A percentile compares a stretch with the other conserved stretches of the same genome.
Evolutionary conservation across 306 rosid species (phyloP).

Genomic region (Lagenaria siceraria): DNA sequence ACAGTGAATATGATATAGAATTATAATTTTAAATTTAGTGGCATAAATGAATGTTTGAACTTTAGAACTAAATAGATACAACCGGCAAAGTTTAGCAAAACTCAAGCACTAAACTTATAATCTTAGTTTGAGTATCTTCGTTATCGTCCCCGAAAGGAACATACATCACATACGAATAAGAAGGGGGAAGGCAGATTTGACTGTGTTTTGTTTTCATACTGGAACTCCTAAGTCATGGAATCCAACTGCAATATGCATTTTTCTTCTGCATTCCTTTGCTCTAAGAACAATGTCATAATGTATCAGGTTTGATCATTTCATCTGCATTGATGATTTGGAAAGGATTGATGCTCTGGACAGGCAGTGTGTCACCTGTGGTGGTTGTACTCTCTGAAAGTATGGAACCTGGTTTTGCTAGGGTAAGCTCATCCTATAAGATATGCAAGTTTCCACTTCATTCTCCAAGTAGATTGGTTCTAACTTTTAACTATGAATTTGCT

Average conservation of each 20-base stretch:
- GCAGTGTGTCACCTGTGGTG: conserved; percentile 71
- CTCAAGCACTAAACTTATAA: not conserved
- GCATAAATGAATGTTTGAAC: not conserved
- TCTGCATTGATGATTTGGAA: conserved; percentile 68
- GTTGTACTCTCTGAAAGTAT: conserved; percentile 78
- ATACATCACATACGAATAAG: not conserved
- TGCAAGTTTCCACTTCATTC: not conserved
- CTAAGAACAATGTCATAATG: not conserved
- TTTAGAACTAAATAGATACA: not conserved
- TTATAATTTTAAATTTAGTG: not conserved
- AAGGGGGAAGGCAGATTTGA: not conserved
- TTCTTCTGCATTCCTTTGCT: not conserved
- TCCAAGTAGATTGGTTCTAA: not conserved
- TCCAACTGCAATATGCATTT: not conserved
- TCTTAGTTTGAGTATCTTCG: not conserved
- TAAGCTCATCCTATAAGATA: conserved; percentile 14
- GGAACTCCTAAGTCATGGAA: not conserved
- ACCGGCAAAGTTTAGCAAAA: not conserved
- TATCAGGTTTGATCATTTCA: conserved; percentile 53
- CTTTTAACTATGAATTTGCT: not conserved
- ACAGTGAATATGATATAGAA: not conserved
- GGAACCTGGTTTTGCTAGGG: conserved; percentile 86
- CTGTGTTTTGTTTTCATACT: not conserved
- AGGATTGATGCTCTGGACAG: conserved; percentile 49
- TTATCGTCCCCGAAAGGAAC: not conserved